Percentiles rank a stretch among this genome's conserved stretches.
Conservation (phyloP, 2,329 filamentous ascomycete genomes). For the Amesomyces nigricolor region DNA sequence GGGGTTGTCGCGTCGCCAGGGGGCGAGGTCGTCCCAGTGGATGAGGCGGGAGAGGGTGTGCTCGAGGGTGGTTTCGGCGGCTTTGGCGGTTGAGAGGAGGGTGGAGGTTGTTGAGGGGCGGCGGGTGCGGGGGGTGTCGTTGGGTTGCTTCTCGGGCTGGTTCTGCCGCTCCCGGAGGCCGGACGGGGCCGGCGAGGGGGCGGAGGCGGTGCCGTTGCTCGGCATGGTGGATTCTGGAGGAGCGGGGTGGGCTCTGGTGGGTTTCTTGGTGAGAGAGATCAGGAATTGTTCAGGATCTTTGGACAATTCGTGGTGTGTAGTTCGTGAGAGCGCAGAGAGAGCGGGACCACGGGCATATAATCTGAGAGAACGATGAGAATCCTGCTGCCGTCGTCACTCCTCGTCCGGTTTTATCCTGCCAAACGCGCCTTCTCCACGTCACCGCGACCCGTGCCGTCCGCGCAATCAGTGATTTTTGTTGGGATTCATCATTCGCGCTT, state of each 20-base stretch:
- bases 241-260: too few relatives aligned
- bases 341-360: too few relatives aligned
- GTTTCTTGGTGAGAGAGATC: background rate
- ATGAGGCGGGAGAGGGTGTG: slow-evolving; percentile 40
- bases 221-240: background rate
- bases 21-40: slow-evolving; percentile 53
- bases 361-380: background rate
- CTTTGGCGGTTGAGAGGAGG: slow-evolving; percentile 27
- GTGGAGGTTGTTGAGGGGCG: slow-evolving; percentile 19
- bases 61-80: slow-evolving; percentile 37
- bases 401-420: background rate
- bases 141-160: background rate
- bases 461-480: slow-evolving; percentile 11
- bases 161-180: slow-evolving; percentile 6
- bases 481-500: background rate
- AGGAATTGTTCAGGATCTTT: too few relatives aligned
- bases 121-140: too few relatives aligned
- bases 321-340: too few relatives aligned
- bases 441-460: background rate
- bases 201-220: background rate
- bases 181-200: background rate
- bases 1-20: slow-evolving; percentile 56
- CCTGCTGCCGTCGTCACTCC: background rate
- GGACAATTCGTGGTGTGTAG: too few relatives aligned
- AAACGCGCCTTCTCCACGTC: background rate